phyloP scores from a whole-genome alignment of 2,329 filamentous ascomycete genomes.

The Parasarocladium wereldwijsianum region DNA sequence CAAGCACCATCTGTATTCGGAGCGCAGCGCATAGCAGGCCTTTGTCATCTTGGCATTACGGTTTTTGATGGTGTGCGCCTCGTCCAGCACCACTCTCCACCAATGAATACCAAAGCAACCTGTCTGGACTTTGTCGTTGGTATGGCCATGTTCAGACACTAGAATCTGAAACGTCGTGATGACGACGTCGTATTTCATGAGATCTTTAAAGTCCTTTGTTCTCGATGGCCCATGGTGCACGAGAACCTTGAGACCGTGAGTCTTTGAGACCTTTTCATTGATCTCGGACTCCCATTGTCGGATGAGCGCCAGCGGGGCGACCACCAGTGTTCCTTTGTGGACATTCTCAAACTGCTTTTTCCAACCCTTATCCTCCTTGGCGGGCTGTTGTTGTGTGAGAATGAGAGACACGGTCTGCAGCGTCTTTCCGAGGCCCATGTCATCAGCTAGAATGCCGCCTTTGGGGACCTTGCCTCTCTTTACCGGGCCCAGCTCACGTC shows the following conservation, averaged over 20 bases:
- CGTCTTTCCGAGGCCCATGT: conserved; percentile 91
- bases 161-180: conserved; percentile 95
- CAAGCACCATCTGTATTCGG: conserved; percentile 89
- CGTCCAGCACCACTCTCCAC: conserved; percentile 91
- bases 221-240: conserved; percentile 84
- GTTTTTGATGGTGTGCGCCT: conserved; percentile 98
- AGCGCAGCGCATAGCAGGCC: conserved; percentile 70
- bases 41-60: conserved; percentile 91
- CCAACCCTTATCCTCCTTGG: conserved; percentile 39
- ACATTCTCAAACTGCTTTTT: conserved; percentile 56
- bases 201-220: conserved; percentile 61
- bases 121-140: conserved; percentile 48
- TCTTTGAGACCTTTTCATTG: conserved; percentile 58
- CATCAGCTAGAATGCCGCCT: conserved; percentile 81
- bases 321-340: conserved; percentile 72
- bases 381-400: conserved; percentile 62
- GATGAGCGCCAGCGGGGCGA: conserved; percentile 86
- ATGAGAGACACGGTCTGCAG: conserved; percentile 85
- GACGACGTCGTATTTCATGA: conserved; percentile 83
- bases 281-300: conserved; percentile 96
- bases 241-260: conserved; percentile 61
- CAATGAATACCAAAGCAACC: conserved; percentile 87
- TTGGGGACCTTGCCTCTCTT: conserved; percentile 75
- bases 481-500: conserved; percentile 73
- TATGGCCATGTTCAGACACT: conserved; percentile 72